Evolutionary conservation across 495 filamentous ascomycete species (phyloP).

Genomic region (Lepidopterella palustris): DNA sequence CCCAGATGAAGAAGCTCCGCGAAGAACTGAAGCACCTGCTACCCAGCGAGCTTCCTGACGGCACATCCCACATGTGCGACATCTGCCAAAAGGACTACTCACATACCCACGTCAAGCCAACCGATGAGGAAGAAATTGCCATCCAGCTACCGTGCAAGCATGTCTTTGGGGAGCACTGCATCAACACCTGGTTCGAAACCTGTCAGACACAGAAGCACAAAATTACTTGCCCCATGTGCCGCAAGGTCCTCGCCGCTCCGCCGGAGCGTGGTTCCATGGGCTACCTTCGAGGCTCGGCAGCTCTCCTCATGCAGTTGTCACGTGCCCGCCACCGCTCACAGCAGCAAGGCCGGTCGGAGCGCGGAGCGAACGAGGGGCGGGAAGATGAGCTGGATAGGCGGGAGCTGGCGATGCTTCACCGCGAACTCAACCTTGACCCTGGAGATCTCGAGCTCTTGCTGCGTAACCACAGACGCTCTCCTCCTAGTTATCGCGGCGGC

Average conservation of each 20-base stretch:
- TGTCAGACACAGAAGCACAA: constrained; percentile 26
- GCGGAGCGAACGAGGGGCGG: too few species aligned
- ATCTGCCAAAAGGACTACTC: constrained; percentile 29
- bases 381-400: too few species aligned
- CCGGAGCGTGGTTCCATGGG: too few species aligned
- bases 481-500: too few species aligned
- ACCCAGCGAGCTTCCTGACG: constrained; percentile 21
- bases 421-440: too few species aligned
- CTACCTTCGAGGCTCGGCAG: too few species aligned
- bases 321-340: too few species aligned
- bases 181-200: constrained; percentile 27
- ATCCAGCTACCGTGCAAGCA: constrained; percentile 28
- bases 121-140: constrained; percentile 25
- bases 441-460: too few species aligned
- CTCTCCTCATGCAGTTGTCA: too few species aligned
- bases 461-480: too few species aligned
- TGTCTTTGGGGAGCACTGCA: constrained; percentile 25
- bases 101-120: constrained; percentile 6
- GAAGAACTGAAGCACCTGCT: constrained; percentile 17
- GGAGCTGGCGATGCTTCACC: too few species aligned
- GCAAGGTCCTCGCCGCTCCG: constrained; percentile 12
- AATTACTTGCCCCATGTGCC: constrained; percentile 28
- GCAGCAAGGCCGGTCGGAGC: too few species aligned
- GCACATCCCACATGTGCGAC: constrained; percentile 12
- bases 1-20: constrained; percentile 17